Evolutionary conservation across 441 rosid species (phyloP), one percentile per base, ranked within the genome.

Genomic region (Erodium texanum): DNA sequence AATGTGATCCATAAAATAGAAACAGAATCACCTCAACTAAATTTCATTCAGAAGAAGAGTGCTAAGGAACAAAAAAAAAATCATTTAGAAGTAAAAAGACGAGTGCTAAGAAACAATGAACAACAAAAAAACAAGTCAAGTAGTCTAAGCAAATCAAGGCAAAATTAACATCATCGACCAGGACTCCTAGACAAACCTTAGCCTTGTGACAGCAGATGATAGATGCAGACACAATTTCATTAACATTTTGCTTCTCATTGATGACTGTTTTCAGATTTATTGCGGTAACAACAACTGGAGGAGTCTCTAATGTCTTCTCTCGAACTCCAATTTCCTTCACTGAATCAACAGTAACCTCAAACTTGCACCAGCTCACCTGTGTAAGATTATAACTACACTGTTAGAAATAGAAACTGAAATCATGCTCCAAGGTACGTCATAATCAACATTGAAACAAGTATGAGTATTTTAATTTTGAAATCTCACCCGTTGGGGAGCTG

Each of bases 281-380:
- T 71, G 98, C 96, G 52, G 98, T 83, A 48, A 88, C 94, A 65
- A 89, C 89, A 68, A 93, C 87, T 18, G 93, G 90, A 78, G 98
- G 98, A 76, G 84, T 84, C 79, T 85, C 93, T 22, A 63, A 36
- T 50, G 74, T 73, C 41, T 63, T 79, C 77, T n/a, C 78, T 84
- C 24, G 90, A 66, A 80, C 80, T 36, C 45, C 64, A 73, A 92
- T 83, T 71, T 77, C 86, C 82, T 88, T 94, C 23, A 96, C 84
- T 70, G 82, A 83, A 71, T 86, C 89, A 72, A 88, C 82, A 74
- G 67, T 75, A 62, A 94, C 75, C 84, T 94, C 99, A 83, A 86
- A 89, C 79, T 86, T 92, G 86, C 99, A 94, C 99, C 96, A 92
- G 83, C 99, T 94, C 75, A 92, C 92, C 99, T 92, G 81, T 67